Conservation (phyloP, 805 yeast genomes). For the Ogataea ramenticola region DNA sequence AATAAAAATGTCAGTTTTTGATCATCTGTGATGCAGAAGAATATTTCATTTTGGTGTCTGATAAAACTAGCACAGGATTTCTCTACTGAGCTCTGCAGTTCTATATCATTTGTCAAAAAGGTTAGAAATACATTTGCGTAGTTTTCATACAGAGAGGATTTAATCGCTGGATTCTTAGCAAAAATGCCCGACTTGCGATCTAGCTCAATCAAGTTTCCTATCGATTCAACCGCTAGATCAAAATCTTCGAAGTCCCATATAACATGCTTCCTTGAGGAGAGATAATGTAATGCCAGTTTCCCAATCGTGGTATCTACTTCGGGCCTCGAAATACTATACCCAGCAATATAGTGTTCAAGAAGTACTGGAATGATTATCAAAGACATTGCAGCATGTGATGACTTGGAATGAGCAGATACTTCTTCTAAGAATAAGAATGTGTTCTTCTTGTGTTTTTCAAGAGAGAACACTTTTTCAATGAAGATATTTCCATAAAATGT, state of each 20-base stretch:
- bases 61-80: neutral
- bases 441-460: neutral
- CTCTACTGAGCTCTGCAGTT: neutral
- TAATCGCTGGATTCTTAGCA: neutral
- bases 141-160: neutral
- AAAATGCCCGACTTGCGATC: neutral
- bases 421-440: conserved; percentile 4
- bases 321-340: no score
- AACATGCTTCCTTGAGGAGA: neutral
- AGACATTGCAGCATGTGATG: conserved; percentile 6
- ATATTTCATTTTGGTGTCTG: neutral
- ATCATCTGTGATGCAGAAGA: neutral
- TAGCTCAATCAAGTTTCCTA: neutral
- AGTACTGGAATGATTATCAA: conserved; percentile 21
- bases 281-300: conserved; percentile 4
- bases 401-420: conserved; percentile 1
- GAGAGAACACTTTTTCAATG: conserved; percentile 4
- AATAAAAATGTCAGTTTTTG: neutral
- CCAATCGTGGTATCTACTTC: conserved; percentile 1
- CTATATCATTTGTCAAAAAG: neutral
- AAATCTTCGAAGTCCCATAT: neutral
- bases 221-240: neutral
- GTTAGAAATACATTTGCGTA: neutral
- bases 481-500: conserved; percentile 3
- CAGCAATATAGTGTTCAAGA: conserved; percentile 21